phyloP scores from a whole-genome alignment of 495 filamentous ascomycete species.

The Bacidia gigantensis region DNA sequence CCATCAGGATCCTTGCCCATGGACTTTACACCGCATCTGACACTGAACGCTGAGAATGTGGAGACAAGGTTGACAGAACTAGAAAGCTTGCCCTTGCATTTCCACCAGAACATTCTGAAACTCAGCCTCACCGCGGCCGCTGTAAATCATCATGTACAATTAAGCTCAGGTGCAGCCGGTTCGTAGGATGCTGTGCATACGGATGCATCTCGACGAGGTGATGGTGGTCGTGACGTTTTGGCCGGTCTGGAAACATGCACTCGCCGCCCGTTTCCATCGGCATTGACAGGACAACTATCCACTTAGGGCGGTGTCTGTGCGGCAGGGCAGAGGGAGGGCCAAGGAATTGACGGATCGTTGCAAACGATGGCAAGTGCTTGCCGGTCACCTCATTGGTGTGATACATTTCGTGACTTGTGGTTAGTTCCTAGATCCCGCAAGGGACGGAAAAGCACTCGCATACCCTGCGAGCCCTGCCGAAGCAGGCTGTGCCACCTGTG shows the following conservation, averaged over 20 bases:
- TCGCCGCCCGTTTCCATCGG: not conserved
- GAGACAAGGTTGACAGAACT: not conserved
- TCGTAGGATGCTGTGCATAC: constrained; percentile 4
- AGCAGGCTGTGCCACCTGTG: constrained; percentile 1
- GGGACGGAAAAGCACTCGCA: constrained; percentile 9
- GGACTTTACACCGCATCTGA: not conserved
- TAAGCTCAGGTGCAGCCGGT: constrained; percentile 6
- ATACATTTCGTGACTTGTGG: not conserved
- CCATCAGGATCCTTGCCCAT: not conserved
- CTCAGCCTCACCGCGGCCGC: constrained; percentile 2
- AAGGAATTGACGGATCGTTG: not conserved
- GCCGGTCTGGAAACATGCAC: not conserved
- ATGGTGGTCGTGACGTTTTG: not conserved
- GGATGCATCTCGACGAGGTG: not conserved
- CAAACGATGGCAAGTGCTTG: not conserved
- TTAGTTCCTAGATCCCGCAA: constrained; percentile 7
- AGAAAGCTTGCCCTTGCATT: not conserved
- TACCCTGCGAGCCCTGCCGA: constrained; percentile 2
- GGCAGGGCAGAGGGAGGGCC: not conserved
- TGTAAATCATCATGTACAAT: constrained; percentile 4
- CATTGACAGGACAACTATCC: not conserved
- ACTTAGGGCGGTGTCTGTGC: not conserved
- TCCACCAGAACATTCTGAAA: not conserved
- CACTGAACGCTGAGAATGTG: not conserved
- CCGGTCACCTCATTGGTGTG: not conserved